phyloP scores from a whole-genome alignment of 2,329 filamentous ascomycete genomes.

The Fusarium duplospermum region DNA sequence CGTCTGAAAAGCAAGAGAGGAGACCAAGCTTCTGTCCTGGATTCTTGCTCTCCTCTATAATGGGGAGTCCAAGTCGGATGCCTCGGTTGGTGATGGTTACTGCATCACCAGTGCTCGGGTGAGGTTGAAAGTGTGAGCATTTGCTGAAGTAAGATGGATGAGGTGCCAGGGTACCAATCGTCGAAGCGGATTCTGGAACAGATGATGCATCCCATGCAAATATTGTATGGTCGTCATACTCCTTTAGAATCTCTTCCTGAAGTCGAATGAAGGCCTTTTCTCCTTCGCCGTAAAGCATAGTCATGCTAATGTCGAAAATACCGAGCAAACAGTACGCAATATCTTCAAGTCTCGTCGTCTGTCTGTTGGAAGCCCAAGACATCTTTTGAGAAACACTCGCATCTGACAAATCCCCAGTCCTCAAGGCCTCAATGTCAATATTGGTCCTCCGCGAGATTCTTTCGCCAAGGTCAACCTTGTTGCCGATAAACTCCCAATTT shows the following conservation, averaged over 20 bases:
- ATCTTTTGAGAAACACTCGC: conserved; percentile 32
- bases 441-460: conserved; percentile 13
- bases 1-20: conserved; percentile 15
- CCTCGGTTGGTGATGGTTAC: conserved; percentile 32
- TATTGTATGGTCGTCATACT: conserved; percentile 37
- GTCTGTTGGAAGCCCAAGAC: conserved; percentile 33
- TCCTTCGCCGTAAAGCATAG: conserved; percentile 39
- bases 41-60: neutral
- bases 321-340: conserved; percentile 40
- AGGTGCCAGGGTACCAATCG: conserved; percentile 22
- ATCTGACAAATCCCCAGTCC: conserved; percentile 5
- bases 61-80: conserved; percentile 16
- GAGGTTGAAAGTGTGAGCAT: neutral
- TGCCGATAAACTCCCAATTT: conserved; percentile 21
- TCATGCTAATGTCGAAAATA: conserved; percentile 38
- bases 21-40: conserved; percentile 8
- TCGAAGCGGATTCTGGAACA: conserved; percentile 16
- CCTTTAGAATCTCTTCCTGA: conserved; percentile 42
- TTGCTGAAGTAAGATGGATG: conserved; percentile 27
- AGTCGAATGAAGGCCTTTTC: conserved; percentile 38
- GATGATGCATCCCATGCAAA: conserved; percentile 35
- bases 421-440: conserved; percentile 24
- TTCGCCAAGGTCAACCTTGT: conserved; percentile 8
- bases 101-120: conserved; percentile 17
- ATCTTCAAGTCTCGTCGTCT: conserved; percentile 36